These are phyloP conservation scores for Umbellularia californica DNA, from an alignment of 164 flowering plant species.

Conservation along the genomic window DNA sequence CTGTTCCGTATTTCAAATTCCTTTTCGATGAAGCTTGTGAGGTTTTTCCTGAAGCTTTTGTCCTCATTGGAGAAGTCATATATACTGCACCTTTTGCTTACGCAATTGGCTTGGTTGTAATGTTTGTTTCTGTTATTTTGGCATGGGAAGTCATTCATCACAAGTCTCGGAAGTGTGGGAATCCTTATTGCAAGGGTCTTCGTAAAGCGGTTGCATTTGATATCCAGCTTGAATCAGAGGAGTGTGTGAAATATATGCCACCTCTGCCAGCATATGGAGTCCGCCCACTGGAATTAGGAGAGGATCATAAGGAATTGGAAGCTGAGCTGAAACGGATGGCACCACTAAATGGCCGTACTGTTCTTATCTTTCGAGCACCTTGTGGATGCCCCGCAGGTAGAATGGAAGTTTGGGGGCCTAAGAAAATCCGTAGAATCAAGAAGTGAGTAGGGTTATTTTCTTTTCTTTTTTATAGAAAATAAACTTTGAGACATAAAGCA, in stretches of 20 bases:
- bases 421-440: conserved; percentile 43
- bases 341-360: conserved; percentile 56
- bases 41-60: conserved; percentile 26
- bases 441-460: conserved; percentile 24
- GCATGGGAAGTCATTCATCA: conserved; percentile 35
- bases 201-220: conserved; percentile 56
- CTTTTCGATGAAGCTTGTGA: conserved; percentile 27
- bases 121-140: conserved; percentile 22
- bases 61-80: conserved; percentile 24
- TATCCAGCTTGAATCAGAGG: conserved; percentile 59
- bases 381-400: conserved; percentile 58
- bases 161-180: conserved; percentile 44
- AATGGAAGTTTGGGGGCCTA: conserved; percentile 67
- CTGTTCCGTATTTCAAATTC: conserved; percentile 37
- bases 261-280: conserved; percentile 21
- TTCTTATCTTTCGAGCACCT: conserved; percentile 52
- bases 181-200: conserved; percentile 52
- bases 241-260: conserved; percentile 44
- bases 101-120: conserved; percentile 21
- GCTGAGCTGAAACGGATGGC: conserved; percentile 62
- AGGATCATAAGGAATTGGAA: conserved; percentile 51
- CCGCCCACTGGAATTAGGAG: conserved; percentile 36
- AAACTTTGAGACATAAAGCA: conserved; percentile 15
- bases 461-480: conserved; percentile 12
- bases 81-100: conserved; percentile 34